phyloP scores from a whole-genome alignment of 768 basidiomycete species.

The Tylopilus vinaceipallidus region DNA sequence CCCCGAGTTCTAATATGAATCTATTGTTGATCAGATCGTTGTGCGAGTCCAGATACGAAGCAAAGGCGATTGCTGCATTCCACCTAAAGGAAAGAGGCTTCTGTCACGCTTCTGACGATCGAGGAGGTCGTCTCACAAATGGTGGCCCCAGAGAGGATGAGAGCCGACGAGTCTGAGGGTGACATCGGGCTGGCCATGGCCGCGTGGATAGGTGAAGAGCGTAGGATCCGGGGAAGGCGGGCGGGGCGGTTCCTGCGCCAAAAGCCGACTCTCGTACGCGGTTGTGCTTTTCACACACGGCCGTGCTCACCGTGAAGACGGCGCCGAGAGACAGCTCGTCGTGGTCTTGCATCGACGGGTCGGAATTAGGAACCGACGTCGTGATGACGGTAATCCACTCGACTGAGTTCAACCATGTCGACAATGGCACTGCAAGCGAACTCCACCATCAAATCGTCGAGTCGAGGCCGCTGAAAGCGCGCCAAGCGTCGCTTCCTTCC shows the following conservation, averaged over 20 bases:
- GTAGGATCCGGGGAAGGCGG: slow-evolving; percentile 70
- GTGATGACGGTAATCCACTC: too few relatives aligned
- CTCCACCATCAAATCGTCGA: too few relatives aligned
- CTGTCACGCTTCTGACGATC: too few relatives aligned
- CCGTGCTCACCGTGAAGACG: slow-evolving; percentile 50
- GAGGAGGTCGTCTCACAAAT: slow-evolving; percentile 52
- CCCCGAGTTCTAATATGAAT: slow-evolving; percentile 84
- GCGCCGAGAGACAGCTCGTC: slow-evolving; percentile 38
- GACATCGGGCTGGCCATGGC: slow-evolving; percentile 33
- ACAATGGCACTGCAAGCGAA: too few relatives aligned
- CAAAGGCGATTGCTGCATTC: slow-evolving; percentile 76
- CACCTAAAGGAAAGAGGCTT: slow-evolving; percentile 55
- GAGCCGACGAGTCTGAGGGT: slow-evolving; percentile 70
- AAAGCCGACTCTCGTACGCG: not conserved
- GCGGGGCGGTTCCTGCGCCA: slow-evolving; percentile 52
- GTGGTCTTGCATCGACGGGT: not conserved
- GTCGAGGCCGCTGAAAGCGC: too few relatives aligned
- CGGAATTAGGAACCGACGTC: too few relatives aligned
- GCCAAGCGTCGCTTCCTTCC: too few relatives aligned
- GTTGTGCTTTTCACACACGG: not conserved
- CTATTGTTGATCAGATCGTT: slow-evolving; percentile 42
- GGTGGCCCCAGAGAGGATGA: slow-evolving; percentile 81
- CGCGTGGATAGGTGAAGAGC: slow-evolving; percentile 45
- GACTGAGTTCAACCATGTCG: too few relatives aligned
- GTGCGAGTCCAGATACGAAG: slow-evolving; percentile 63